A percentile compares a stretch with the other conserved stretches of the same genome.
Evolutionary conservation across 2,329 filamentous ascomycete species (phyloP).

Genomic region (Fusarium marasasianum): DNA sequence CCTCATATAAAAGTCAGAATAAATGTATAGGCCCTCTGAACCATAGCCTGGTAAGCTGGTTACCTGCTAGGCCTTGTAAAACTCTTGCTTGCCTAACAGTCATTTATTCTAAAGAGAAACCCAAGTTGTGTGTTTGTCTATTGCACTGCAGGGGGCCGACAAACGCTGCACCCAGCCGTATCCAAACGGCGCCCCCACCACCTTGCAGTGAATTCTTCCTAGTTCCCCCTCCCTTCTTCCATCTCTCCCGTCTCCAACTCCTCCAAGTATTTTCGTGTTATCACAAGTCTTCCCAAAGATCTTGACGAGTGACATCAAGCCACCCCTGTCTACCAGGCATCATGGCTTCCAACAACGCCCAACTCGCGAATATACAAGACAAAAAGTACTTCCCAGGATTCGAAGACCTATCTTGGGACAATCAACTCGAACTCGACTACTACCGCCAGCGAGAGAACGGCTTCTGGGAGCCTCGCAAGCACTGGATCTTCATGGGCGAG

Average conservation of each 20-base stretch:
- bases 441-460: background rate
- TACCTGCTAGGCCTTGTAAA: rapidly evolving
- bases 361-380: conserved; percentile 1
- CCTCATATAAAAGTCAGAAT: too few relatives aligned
- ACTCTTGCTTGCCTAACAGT: background rate
- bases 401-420: background rate
- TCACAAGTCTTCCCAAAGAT: too few relatives aligned
- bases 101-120: rapidly evolving
- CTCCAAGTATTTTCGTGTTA: rapidly evolving
- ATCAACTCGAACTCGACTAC: background rate
- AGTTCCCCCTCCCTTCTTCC: background rate
- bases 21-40: too few relatives aligned
- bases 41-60: rapidly evolving
- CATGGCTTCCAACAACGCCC: background rate
- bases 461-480: background rate
- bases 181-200: background rate
- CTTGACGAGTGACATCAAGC: background rate
- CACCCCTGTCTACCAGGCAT: rapidly evolving
- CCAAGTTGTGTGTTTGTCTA: background rate
- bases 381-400: conserved; percentile 8
- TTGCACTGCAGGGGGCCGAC: background rate
- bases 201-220: background rate
- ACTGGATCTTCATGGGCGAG: conserved; percentile 30
- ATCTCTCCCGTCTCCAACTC: background rate
- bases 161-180: background rate